These are phyloP conservation scores for Pythium rishiriense DNA, from an alignment of 352 stramenopile genomes.

Conservation along the genomic window DNA sequence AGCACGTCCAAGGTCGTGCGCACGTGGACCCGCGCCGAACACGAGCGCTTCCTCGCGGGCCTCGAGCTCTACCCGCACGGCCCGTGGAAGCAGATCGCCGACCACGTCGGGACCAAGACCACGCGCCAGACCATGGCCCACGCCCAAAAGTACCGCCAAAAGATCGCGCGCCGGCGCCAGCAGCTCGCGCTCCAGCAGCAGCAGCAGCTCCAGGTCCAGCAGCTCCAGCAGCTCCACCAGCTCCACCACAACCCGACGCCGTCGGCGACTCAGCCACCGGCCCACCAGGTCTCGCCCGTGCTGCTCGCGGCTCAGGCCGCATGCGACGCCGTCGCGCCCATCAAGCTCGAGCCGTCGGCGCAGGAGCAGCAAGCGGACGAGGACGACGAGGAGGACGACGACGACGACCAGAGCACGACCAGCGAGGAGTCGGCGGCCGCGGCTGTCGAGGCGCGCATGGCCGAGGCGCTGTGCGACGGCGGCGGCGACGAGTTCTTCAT, in stretches of 20 bases:
- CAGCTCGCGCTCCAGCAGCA: constrained; percentile 24
- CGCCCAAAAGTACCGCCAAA: constrained; percentile 84
- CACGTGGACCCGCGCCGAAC: constrained; percentile 84
- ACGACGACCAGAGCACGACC: constrained; percentile 23
- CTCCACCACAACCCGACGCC: constrained; percentile 7
- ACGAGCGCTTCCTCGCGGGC: constrained; percentile 84
- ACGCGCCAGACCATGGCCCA: constrained; percentile 94
- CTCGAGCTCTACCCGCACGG: constrained; percentile 86
- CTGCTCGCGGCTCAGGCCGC: too few relatives aligned
- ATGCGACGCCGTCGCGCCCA: too few relatives aligned
- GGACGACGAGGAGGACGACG: constrained; percentile 14
- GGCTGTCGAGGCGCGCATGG: constrained; percentile 19
- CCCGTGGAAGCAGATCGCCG: constrained; percentile 87
- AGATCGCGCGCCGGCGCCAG: constrained; percentile 74
- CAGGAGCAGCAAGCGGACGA: neutral
- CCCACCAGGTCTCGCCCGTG: too few relatives aligned
- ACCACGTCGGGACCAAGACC: constrained; percentile 85
- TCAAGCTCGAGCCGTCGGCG: constrained; percentile 3
- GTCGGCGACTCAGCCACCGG: neutral
- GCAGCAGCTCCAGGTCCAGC: constrained; percentile 21
- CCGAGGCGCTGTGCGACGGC: constrained; percentile 20
- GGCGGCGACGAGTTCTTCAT: constrained; percentile 35
- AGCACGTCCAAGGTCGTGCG: constrained; percentile 37
- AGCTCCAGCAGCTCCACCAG: constrained; percentile 21
- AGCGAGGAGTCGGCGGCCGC: constrained; percentile 25